Evolutionary conservation across 441 rosid genomes (phyloP), one percentile per base, ranked within the genome.

Genomic region (Codiaeum variegatum): DNA sequence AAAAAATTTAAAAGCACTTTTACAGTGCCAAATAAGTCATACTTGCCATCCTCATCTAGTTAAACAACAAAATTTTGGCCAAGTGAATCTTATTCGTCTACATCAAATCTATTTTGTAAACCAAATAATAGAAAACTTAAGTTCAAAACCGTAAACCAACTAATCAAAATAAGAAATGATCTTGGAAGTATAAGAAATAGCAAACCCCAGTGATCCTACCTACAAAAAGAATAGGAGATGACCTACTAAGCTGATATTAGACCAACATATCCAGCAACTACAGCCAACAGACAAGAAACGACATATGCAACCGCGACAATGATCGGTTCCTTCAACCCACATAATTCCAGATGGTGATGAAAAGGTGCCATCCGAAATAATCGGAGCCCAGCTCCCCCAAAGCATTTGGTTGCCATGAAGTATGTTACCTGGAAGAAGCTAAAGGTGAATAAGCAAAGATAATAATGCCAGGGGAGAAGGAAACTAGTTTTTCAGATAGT

Each of bases 221-320:
- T 73, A 42, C 28, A 62, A 56, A 70, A 69, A 28, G n/a, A 36
- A 55, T 32, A 23, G 58, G 51, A 16, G 49, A 40, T 13, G 59
- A 18, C 24, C 32, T 32, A 69, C 82, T 85, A 91, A 60, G 86
- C 94, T 16, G 94, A 86, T 60, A 77, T 79, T 58, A 94, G 92
- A 78, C 94, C 98, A 23, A 90, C 73, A 55, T 87, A 94, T 68
- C 89, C 94, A 18, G 96, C 98, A 70, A 83, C 65, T 73, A 94
- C 71, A 66, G 96, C 88, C 76, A 92, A 79, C 34, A 87, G 29
- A 68, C 82, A 81, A 0, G 96, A 86, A 61, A 91, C 55, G 60
- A 78, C 83, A 82, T 92, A 94, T 3, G 92, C 94, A 59, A 78
- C 81, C 1, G 91, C 86, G 52, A 92, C 96, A 38, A 91, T 87